Base-by-base conservation (phyloP, 257 asterid species). In the Solanum neorickii region DNA sequence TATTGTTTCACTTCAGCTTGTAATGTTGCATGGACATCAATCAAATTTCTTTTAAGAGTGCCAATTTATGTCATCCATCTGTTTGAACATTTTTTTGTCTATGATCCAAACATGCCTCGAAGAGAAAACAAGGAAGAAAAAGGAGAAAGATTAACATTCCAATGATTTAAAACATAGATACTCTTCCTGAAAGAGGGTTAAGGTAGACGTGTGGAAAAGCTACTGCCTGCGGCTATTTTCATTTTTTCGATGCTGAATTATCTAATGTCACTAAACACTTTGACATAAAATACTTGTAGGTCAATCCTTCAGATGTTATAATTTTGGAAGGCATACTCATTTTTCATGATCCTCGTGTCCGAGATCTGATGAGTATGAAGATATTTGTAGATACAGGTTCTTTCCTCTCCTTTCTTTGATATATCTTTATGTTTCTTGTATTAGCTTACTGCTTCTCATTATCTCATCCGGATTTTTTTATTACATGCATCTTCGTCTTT, bases 371-470 rank as follows among this genome's bases (percentile, higher is more conserved):
- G 99, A 97, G 92, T 86, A 97, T 97, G 99, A 97, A 96, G 93
- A 97, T 96, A 83, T 97, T 97, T 92, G 99, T 97, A 39, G 99
- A 97, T 93, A 91, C 98, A 95, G 99, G 99, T 97, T 91, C 87
- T 87, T 87, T 90, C 87, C 86, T 49, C 90, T 74, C 87, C 87
- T 82, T 82, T 75, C 70, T 16, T 78, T 44, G 65, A 44, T 47
- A 47, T 27, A 27, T 66, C 18, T 31, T 41, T 74, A 21, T 74
- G 20, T 82, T 42, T 47, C 46, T 20, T 77, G 42, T 86, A 84
- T 60, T 60, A 15, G 16, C 41, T 46, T 77, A 46, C 37, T 78
- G 84, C 65, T 78, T 78, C 52, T 21, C 52, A 11, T 21, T 39
- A 39, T 21, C 82, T 74, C 82, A 37, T 39, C 33, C 31, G 18